Percentiles rank a stretch among this genome's conserved stretches.
phyloP scores from a whole-genome alignment of 1,284 basidiomycete species.

The Ceratobasidium sp. region DNA sequence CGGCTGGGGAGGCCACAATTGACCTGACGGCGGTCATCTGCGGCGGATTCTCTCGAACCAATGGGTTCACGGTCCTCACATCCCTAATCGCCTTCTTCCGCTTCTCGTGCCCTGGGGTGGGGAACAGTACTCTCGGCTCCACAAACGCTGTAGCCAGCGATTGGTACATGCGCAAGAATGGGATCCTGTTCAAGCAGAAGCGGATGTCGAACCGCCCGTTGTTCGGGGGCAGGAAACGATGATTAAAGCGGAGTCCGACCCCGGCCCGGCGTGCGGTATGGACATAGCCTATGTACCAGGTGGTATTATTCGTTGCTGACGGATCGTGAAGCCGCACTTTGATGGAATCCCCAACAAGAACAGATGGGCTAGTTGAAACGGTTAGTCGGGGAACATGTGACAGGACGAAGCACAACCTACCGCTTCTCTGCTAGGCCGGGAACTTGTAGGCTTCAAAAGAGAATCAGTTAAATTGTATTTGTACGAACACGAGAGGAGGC shows the following conservation, averaged over 20 bases:
- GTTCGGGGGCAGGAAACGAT: slow-evolving; percentile 59
- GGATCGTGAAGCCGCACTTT: slow-evolving; percentile 61
- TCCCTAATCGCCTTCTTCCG: slow-evolving; percentile 36
- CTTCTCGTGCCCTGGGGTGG: slow-evolving; percentile 56
- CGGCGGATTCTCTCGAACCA: slow-evolving; percentile 64
- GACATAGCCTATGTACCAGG: slow-evolving; percentile 71
- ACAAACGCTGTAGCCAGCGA: slow-evolving; percentile 63
- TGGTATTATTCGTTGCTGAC: slow-evolving; percentile 59
- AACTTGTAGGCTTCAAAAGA: slow-evolving; percentile 64
- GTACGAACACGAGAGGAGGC: slow-evolving; percentile 4
- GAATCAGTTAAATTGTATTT: not conserved
- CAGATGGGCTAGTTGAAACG: slow-evolving; percentile 59
- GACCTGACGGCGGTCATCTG: slow-evolving; percentile 70
- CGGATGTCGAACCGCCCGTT: slow-evolving; percentile 62
- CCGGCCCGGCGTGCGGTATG: slow-evolving; percentile 65
- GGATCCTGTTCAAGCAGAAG: slow-evolving; percentile 69
- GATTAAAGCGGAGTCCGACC: slow-evolving; percentile 68
- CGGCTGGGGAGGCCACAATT: slow-evolving; percentile 62
- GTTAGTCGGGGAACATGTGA: slow-evolving; percentile 71
- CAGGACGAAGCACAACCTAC: slow-evolving; percentile 49
- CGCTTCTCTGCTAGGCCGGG: slow-evolving; percentile 74
- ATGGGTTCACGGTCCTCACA: slow-evolving; percentile 59
- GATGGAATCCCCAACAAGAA: slow-evolving; percentile 55
- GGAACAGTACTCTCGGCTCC: slow-evolving; percentile 65
- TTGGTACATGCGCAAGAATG: slow-evolving; percentile 69